Percentiles rank a stretch among this genome's conserved stretches.
Evolutionary conservation across 2,329 filamentous ascomycete species (phyloP).

Genomic region (Sporothrix sp.): DNA sequence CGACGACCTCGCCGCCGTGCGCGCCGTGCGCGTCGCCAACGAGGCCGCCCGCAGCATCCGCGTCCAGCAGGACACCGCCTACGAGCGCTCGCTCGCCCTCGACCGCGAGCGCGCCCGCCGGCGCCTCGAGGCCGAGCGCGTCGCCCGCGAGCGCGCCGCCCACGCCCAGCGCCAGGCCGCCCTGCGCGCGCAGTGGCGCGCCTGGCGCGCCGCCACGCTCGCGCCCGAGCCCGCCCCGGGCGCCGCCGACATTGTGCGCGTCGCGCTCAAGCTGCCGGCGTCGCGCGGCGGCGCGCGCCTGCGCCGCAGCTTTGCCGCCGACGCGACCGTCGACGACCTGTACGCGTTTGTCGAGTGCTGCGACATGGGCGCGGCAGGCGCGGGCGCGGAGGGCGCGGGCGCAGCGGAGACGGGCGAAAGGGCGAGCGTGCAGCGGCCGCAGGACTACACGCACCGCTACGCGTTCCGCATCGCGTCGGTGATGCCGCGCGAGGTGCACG

Average conservation of each 20-base stretch:
- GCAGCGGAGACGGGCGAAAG: conserved; percentile 14
- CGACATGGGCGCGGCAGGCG: conserved; percentile 47
- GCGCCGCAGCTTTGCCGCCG: conserved; percentile 54
- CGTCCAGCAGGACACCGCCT: conserved; percentile 85
- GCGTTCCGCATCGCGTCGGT: conserved; percentile 76
- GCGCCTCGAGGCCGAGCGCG: conserved; percentile 57
- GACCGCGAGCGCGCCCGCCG: conserved; percentile 77
- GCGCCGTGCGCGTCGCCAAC: conserved; percentile 69
- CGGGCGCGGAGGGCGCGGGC: conserved; percentile 37
- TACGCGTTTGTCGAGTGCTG: conserved; percentile 96
- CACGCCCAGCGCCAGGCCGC: conserved; percentile 43
- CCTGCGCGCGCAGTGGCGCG: conserved; percentile 52
- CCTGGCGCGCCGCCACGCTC: conserved; percentile 65
- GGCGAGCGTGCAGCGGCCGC: conserved; percentile 55
- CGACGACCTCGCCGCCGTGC: conserved; percentile 62
- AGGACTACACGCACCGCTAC: conserved; percentile 70
- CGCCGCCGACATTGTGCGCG: conserved; percentile 61
- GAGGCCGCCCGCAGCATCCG: conserved; percentile 71
- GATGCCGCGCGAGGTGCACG: conserved; percentile 74
- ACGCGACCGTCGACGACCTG: conserved; percentile 72
- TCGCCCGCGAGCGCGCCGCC: conserved; percentile 49
- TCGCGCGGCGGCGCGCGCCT: conserved; percentile 59
- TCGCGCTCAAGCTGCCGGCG: conserved; percentile 55
- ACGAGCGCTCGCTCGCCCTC: conserved; percentile 79
- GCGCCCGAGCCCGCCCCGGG: conserved; percentile 50